Evolutionary conservation across 2,329 filamentous ascomycete genomes (phyloP).

Genomic region (Fusarium luffae): DNA sequence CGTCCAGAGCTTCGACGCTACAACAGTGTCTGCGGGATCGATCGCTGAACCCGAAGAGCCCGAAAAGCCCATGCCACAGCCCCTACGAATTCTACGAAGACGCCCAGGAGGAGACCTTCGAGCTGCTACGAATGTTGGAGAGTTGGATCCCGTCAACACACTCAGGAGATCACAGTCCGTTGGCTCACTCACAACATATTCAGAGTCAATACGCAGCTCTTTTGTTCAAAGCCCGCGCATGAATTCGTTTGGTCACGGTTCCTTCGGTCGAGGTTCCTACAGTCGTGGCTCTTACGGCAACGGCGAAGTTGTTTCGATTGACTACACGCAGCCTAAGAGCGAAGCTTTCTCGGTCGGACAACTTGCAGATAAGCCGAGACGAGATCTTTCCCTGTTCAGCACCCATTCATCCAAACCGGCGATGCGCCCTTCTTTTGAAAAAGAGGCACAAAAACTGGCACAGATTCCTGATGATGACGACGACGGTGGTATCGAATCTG

Average conservation of each 20-base stretch:
- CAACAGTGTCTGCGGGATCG: conserved; percentile 63
- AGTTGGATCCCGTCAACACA: conserved; percentile 61
- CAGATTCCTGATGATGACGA: conserved; percentile 88
- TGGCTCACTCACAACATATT: conserved; percentile 69
- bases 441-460: conserved; percentile 86
- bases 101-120: conserved; percentile 80
- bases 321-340: conserved; percentile 46
- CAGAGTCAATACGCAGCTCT: conserved; percentile 70
- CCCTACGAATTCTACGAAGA: conserved; percentile 74
- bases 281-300: conserved; percentile 25
- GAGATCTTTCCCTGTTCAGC: conserved; percentile 66
- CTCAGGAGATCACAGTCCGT: conserved; percentile 67
- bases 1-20: conserved; percentile 69
- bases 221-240: conserved; percentile 59
- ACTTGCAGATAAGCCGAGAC: conserved; percentile 63
- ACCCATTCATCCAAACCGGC: conserved; percentile 71
- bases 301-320: conserved; percentile 32
- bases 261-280: conserved; percentile 29
- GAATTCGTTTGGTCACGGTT: conserved; percentile 43
- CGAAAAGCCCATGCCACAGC: conserved; percentile 56
- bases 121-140: conserved; percentile 72
- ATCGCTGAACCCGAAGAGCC: conserved; percentile 59
- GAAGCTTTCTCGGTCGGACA: conserved; percentile 69
- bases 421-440: conserved; percentile 84
- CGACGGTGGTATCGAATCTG: conserved; percentile 89